Percentiles rank a stretch among this genome's conserved stretches.
phyloP scores from a whole-genome alignment of 345 rosid species.

The Citrus unshiu region DNA sequence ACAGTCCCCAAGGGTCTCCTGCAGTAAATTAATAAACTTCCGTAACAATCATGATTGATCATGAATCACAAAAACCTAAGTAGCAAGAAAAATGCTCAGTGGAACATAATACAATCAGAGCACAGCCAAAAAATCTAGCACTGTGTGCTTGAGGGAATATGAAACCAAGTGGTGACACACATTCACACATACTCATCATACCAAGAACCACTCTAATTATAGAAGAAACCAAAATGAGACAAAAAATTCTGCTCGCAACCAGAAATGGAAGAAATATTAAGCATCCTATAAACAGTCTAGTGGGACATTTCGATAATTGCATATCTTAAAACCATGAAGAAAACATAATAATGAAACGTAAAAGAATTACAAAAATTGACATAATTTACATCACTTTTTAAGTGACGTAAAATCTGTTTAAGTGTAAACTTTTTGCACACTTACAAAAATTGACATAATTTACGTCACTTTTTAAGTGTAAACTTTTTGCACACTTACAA shows the following conservation, averaged over 20 bases:
- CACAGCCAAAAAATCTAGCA: background rate
- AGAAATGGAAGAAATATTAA: background rate
- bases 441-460: too few species aligned
- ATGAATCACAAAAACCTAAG: background rate
- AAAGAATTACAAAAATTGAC: background rate
- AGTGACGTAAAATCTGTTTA: too few species aligned
- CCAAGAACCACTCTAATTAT: background rate
- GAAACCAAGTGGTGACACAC: background rate
- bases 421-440: too few species aligned
- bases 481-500: too few species aligned
- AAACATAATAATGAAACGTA: background rate
- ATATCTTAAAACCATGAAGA: background rate
- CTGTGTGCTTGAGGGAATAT: background rate
- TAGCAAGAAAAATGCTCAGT: background rate
- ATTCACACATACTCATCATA: background rate
- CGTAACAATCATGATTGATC: background rate
- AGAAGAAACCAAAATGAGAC: background rate
- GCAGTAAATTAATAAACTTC: conserved; percentile 1
- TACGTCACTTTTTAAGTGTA: too few species aligned
- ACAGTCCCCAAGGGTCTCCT: conserved; percentile 95
- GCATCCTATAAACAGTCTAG: background rate
- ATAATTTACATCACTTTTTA: too few species aligned
- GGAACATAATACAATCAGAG: background rate
- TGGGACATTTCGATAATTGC: background rate
- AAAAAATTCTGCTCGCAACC: background rate